A percentile compares a stretch with the other conserved stretches of the same genome.
These are phyloP conservation scores for Calocybe indica DNA, from an alignment of 768 basidiomycete genomes.

Conservation along the genomic window DNA sequence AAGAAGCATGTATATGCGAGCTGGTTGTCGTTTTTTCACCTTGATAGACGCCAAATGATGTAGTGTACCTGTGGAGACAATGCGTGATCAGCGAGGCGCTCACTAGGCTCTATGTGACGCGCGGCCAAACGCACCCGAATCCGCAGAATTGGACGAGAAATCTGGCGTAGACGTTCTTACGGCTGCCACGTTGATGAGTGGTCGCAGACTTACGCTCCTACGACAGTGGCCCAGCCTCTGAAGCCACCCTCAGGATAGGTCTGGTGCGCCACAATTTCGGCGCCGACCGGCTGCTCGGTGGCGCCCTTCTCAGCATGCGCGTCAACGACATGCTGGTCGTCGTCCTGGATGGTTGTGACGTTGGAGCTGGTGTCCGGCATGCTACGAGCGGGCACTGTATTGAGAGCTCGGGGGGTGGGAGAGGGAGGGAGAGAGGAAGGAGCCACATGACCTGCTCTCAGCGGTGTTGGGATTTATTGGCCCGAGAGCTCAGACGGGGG, in stretches of 20 bases:
- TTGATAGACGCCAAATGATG: slow-evolving; percentile 2
- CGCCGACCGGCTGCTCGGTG: background rate
- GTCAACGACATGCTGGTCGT: too few species aligned
- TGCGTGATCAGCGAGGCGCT: background rate
- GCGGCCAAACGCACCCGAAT: background rate
- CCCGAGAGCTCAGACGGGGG: too few species aligned
- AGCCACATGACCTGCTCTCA: too few species aligned
- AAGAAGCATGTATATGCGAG: too few species aligned
- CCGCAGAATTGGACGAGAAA: slow-evolving; percentile 1
- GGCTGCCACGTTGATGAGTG: too few species aligned
- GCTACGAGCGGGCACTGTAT: too few species aligned
- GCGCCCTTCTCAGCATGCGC: too few species aligned
- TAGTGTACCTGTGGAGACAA: background rate
- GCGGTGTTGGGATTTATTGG: too few species aligned
- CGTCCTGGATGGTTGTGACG: too few species aligned
- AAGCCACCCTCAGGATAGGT: background rate
- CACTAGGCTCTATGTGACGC: background rate
- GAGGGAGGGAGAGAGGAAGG: too few species aligned
- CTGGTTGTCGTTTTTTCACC: background rate
- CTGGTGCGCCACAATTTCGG: background rate
- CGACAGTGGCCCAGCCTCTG: background rate
- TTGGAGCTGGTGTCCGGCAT: too few species aligned
- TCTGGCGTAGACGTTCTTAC: background rate
- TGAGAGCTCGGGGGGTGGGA: too few species aligned
- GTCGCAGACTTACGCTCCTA: background rate